Evolutionary conservation across 2,329 filamentous ascomycete species (phyloP), one percentile per base, ranked within the genome.

Genomic region (Cryphonectria carpinicola): DNA sequence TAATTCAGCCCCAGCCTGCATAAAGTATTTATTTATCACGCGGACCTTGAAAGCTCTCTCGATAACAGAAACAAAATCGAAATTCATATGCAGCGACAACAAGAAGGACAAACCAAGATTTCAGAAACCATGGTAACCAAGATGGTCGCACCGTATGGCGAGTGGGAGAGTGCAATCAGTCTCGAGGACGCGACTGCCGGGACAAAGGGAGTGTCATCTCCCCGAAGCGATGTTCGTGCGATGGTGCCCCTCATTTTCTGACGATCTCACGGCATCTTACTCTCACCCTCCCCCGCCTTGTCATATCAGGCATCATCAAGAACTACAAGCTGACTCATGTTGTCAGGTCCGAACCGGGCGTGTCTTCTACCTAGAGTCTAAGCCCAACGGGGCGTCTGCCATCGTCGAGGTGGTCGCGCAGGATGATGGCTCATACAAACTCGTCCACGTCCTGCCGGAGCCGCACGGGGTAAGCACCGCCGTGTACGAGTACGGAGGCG

Each of bases 331-430:
- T 52, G 65, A 52, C 8, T n/a, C 37, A n/a, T 6, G 10, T 37
- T 52, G 10, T 5, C 39, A 80, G 77, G 72, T 74, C 54, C 70
- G 71, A 4, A 77, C 79, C 8, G 78, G 78, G 5, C 75, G 80
- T 7, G 76, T 78, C 28, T 85, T 80, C 70, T 84, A 80, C 70
- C 76, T 79, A 4, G 82, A 84, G 70, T 77, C 77, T 7, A 78
- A 78, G 14, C 72, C 78, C 19, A 79, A 82, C 56, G 86, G 85
- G 7, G 79, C 82, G 22, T 81, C 75, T 46, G 80, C 79, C 22
- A 84, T 88, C 54, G 78, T 87, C 10, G 81, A 86, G 74, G 75
- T 83, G 39, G 76, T 76, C 14, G 70, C 77, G 2, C 76, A 78
- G 11, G 76, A 77, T 3, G 74, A 22, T 2, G 61, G 62, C 8